Conservation (phyloP, 352 stramenopile species). For the Phytophthora lateralis region DNA sequence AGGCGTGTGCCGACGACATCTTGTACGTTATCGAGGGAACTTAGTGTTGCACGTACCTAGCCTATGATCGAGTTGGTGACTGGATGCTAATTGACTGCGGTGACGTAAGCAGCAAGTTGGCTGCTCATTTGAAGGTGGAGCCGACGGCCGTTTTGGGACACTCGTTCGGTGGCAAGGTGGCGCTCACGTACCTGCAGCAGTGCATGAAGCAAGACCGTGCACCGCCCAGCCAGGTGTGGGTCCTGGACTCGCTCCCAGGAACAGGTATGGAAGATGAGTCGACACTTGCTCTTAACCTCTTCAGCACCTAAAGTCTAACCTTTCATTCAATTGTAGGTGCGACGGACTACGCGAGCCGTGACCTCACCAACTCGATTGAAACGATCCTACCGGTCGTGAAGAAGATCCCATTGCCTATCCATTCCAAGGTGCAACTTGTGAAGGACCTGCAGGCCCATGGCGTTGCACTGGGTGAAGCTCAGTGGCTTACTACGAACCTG, state of each 20-base stretch:
- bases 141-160: conserved; percentile 73
- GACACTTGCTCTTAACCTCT: background rate
- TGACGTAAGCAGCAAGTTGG: conserved; percentile 44
- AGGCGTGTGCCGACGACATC: conserved; percentile 71
- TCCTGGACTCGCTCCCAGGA: conserved; percentile 74
- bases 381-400: conserved; percentile 72
- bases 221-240: conserved; percentile 65
- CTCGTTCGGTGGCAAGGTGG: conserved; percentile 84
- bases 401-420: conserved; percentile 73
- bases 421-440: conserved; percentile 71
- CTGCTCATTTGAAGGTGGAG: conserved; percentile 53
- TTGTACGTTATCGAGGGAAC: conserved; percentile 41
- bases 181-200: conserved; percentile 67
- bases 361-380: conserved; percentile 74
- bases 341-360: conserved; percentile 69
- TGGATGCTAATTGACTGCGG: background rate
- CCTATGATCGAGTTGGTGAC: background rate
- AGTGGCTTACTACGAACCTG: conserved; percentile 87
- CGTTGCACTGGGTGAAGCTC: conserved; percentile 64
- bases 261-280: conserved; percentile 40
- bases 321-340: conserved; percentile 26
- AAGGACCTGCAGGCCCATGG: conserved; percentile 65
- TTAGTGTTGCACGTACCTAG: background rate
- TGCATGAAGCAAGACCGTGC: conserved; percentile 48
- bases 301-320: background rate